Base-by-base conservation (phyloP, 495 filamentous ascomycete species). In the Neurospora sp. region DNA sequence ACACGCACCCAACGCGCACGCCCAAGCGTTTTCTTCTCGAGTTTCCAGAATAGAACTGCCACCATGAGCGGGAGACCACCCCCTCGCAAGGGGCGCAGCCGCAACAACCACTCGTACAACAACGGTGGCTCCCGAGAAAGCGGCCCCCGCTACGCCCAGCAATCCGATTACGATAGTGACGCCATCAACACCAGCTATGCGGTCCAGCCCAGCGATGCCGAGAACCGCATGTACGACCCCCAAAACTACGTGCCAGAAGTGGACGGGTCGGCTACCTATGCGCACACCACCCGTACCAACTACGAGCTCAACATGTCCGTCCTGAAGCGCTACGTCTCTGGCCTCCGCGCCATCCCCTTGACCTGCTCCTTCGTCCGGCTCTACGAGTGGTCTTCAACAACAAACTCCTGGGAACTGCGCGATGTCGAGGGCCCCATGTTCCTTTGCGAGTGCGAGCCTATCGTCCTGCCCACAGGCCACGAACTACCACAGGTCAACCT, bases 371-470 rank as follows among this genome's bases (percentile, higher is more conserved):
- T 92, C 78, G 89, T 89, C 61, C 90, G 93, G 9, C 86, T 97
- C 70, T 97, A 97, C 83, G 83, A 84, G 75, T 95, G 95, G 82
- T 85, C 83, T 45, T 85, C 87, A 27, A 80, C 84, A 4, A 81
- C 86, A 4, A 79, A 86, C 69, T 81, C 84, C 71, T 97, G 94
- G 94, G 90, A 95, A 76, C 95, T 93, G 79, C 84, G 83, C 53
- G 89, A 87, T 44, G 83, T 92, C 18, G 93, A 96, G 80, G 94
- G 94, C 65, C 90, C 90, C 3, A 83, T 97, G 59, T 97, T 97
- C 82, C 86, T 96, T 44, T 94, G 90, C 83, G 84, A 90, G 71
- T 87, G 89, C 71, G 79, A 78, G 31, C 78, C 84, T 5, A 79
- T 82, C 16, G 81, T 81, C 4, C 69, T 73, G 7, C 44, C 71